phyloP scores from a whole-genome alignment of 2,329 filamentous ascomycete species.

The Phaeosphaeriaceae sp. region DNA sequence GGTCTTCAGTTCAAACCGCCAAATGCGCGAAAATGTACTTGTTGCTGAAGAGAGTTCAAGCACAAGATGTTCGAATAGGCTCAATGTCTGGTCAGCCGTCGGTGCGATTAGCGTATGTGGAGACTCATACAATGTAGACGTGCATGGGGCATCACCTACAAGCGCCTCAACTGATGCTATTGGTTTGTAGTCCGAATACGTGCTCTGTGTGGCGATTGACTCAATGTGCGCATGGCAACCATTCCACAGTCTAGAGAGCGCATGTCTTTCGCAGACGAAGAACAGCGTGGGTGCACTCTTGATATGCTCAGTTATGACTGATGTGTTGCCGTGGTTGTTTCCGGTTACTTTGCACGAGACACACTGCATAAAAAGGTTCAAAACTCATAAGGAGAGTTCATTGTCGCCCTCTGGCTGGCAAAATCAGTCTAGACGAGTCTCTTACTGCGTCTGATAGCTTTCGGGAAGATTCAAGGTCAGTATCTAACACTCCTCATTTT shows the following conservation, averaged over 20 bases:
- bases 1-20: not conserved
- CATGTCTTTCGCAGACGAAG: not conserved
- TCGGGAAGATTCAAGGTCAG: too few species aligned
- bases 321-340: not conserved
- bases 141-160: not conserved
- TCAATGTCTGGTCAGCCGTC: not conserved
- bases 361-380: too few species aligned
- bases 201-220: not conserved
- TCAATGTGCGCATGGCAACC: not conserved
- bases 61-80: not conserved
- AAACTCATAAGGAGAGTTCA: too few species aligned
- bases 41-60: not conserved
- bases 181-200: not conserved
- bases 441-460: too few species aligned
- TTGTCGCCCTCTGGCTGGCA: too few species aligned
- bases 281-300: not conserved
- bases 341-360: too few species aligned
- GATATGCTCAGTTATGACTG: not conserved
- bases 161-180: not conserved
- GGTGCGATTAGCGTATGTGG: slow-evolving; percentile 1
- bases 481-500: too few species aligned
- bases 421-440: too few species aligned
- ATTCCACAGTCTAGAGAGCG: not conserved
- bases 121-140: not conserved
- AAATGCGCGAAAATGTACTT: not conserved